Conservation (phyloP, 345 rosid genomes). For the Chamaenerion angustifolium region DNA sequence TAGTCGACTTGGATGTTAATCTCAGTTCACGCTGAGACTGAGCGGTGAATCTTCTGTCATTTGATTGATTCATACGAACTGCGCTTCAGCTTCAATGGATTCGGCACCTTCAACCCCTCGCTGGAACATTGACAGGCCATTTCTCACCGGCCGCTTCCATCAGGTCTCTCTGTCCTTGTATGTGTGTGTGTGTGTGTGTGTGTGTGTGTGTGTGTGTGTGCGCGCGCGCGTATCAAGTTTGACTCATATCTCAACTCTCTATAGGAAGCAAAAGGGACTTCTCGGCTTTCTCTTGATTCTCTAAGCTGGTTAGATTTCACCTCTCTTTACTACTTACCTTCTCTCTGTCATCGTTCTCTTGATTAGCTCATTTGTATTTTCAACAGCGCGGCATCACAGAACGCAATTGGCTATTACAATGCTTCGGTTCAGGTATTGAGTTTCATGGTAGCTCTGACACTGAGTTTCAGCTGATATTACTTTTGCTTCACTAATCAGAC, state of each 20-base stretch:
- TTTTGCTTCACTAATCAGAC: too few relatives aligned
- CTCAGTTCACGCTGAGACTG: too few relatives aligned
- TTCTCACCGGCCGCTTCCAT: conserved; percentile 83
- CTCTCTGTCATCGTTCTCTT: background rate
- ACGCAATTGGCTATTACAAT: conserved; percentile 64
- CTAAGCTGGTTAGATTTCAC: conserved; percentile 22
- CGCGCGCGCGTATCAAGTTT: too few relatives aligned
- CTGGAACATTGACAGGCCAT: conserved; percentile 83
- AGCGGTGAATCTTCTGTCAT: too few relatives aligned
- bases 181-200: background rate
- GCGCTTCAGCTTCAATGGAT: conserved; percentile 1
- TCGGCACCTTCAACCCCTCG: conserved; percentile 70
- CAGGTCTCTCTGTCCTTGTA: conserved; percentile 23
- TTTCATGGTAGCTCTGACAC: background rate
- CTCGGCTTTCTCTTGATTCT: conserved; percentile 39
- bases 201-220: background rate
- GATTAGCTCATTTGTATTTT: background rate
- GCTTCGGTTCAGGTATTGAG: conserved; percentile 60
- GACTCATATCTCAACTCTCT: conserved; percentile 4
- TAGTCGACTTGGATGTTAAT: too few relatives aligned
- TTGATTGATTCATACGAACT: conserved; percentile 6
- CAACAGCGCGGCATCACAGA: conserved; percentile 40
- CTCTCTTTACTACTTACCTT: background rate
- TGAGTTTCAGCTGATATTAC: background rate
- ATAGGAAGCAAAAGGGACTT: conserved; percentile 50